These are phyloP conservation scores for Diospyros lotus DNA, from an alignment of 148 eudicot species.

Conservation along the genomic window DNA sequence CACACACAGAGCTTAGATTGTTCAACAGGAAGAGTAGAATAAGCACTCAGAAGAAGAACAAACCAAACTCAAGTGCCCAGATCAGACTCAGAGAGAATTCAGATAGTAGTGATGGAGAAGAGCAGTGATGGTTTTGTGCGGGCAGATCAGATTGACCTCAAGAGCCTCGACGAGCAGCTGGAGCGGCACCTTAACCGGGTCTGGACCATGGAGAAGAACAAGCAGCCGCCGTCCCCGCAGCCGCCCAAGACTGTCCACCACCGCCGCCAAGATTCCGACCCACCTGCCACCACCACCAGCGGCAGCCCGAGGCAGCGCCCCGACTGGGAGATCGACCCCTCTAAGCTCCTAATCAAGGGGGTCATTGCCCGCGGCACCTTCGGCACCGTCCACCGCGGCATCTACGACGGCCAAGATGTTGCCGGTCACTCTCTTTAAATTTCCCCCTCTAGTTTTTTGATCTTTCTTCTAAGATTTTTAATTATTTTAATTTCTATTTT, in stretches of 20 bases:
- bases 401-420: conserved; percentile 76
- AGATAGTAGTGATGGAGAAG: conserved; percentile 31
- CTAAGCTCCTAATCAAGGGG: conserved; percentile 69
- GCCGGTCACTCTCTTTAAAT: conserved; percentile 44
- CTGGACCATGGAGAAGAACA: conserved; percentile 62
- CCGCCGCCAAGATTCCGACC: conserved; percentile 1
- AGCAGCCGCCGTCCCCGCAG: conserved; percentile 15
- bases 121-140: conserved; percentile 69
- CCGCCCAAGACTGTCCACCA: conserved; percentile 3
- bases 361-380: conserved; percentile 92
- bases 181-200: conserved; percentile 69
- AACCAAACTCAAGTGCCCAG: too few species aligned
- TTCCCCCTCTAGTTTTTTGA: not conserved
- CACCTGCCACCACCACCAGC: not conserved
- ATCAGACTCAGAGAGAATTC: conserved; percentile 3
- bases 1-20: not conserved
- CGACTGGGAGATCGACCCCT: conserved; percentile 88
- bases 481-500: too few species aligned
- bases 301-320: conserved; percentile 25
- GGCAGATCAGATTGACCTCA: conserved; percentile 86
- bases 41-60: too few species aligned
- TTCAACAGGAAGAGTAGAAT: too few species aligned
- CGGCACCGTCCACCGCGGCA: conserved; percentile 90
- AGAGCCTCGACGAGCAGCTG: conserved; percentile 74
- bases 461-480: too few species aligned